A percentile compares a stretch with the other conserved stretches of the same genome.
phyloP scores from a whole-genome alignment of 2,329 filamentous ascomycete species.

The Graphium sp. region DNA sequence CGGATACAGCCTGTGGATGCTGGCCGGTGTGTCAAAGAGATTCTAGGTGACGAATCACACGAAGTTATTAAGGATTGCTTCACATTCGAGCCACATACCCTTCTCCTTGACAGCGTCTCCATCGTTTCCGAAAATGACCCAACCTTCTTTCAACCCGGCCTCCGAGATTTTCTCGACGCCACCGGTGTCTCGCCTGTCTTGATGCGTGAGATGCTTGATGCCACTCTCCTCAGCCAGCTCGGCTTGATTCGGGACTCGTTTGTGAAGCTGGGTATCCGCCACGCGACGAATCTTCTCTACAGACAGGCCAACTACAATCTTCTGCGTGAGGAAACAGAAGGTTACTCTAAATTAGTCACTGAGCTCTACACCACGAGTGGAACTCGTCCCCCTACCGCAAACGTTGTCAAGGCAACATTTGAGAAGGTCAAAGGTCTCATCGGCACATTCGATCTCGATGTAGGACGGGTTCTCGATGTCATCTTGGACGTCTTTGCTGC shows the following conservation, averaged over 20 bases:
- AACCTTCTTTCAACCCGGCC: slow-evolving; percentile 22
- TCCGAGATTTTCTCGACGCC: slow-evolving; percentile 54
- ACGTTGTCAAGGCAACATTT: slow-evolving; percentile 71
- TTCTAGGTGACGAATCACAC: slow-evolving; percentile 41
- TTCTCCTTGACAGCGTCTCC: slow-evolving; percentile 73
- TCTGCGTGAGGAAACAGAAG: slow-evolving; percentile 86
- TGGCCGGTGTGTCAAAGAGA: slow-evolving; percentile 56
- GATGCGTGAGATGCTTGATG: slow-evolving; percentile 74
- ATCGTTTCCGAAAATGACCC: slow-evolving; percentile 60
- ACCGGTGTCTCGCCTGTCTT: slow-evolving; percentile 55
- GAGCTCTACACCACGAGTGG: slow-evolving; percentile 85
- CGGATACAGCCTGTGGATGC: slow-evolving; percentile 51
- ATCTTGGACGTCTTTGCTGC: slow-evolving; percentile 91
- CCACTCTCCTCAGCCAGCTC: slow-evolving; percentile 54
- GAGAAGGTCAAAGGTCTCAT: slow-evolving; percentile 88
- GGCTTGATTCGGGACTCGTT: slow-evolving; percentile 79
- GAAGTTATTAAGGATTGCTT: slow-evolving; percentile 31
- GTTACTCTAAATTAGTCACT: slow-evolving; percentile 89
- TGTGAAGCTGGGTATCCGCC: slow-evolving; percentile 64
- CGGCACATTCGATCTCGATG: slow-evolving; percentile 91
- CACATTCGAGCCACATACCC: slow-evolving; percentile 43
- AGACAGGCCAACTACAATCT: slow-evolving; percentile 95
- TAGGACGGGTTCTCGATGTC: slow-evolving; percentile 85
- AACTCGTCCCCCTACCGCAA: slow-evolving; percentile 53
- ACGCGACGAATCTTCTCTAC: slow-evolving; percentile 85